phyloP scores from a whole-genome alignment of 352 stramenopile genomes.

The Globisporangium nodosum region DNA sequence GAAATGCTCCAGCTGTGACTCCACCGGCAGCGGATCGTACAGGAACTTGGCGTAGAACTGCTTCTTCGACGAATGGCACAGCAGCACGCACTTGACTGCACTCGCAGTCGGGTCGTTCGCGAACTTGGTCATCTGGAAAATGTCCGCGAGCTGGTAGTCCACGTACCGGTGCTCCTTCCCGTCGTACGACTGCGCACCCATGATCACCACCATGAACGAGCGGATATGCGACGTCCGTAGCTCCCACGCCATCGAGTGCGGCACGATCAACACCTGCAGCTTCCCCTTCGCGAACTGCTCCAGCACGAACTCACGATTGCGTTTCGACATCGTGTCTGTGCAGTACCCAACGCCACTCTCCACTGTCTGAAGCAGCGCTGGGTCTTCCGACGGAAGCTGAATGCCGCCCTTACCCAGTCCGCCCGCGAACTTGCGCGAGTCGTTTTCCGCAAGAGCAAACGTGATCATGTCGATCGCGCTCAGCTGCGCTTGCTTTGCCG shows the following conservation, averaged over 20 bases:
- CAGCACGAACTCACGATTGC: slow-evolving; percentile 90
- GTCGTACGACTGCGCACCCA: slow-evolving; percentile 98
- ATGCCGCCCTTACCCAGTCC: slow-evolving; percentile 24
- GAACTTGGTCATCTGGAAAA: slow-evolving; percentile 98
- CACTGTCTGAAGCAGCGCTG: slow-evolving; percentile 92
- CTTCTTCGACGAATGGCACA: slow-evolving; percentile 97
- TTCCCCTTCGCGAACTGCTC: slow-evolving; percentile 82
- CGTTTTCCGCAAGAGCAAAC: slow-evolving; percentile 89
- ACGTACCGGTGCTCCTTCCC: slow-evolving; percentile 94
- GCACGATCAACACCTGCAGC: slow-evolving; percentile 93
- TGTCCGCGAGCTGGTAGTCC: slow-evolving; percentile 95
- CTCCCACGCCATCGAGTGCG: slow-evolving; percentile 93
- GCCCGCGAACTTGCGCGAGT: slow-evolving; percentile 58
- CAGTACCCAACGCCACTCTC: slow-evolving; percentile 94
- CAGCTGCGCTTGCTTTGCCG: slow-evolving; percentile 96
- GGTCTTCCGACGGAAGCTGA: slow-evolving; percentile 72
- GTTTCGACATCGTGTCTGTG: slow-evolving; percentile 89
- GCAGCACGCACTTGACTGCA: slow-evolving; percentile 92
- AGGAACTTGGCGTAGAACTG: slow-evolving; percentile 98
- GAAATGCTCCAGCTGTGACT: slow-evolving; percentile 98
- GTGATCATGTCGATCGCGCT: slow-evolving; percentile 99
- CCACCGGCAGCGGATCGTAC: slow-evolving; percentile 98
- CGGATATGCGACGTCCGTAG: slow-evolving; percentile 59
- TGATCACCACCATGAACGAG: slow-evolving; percentile 95
- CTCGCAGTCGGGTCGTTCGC: slow-evolving; percentile 44